Evolutionary conservation across 805 yeast genomes (phyloP).

Genomic region (Myxozyma nipponensis): DNA sequence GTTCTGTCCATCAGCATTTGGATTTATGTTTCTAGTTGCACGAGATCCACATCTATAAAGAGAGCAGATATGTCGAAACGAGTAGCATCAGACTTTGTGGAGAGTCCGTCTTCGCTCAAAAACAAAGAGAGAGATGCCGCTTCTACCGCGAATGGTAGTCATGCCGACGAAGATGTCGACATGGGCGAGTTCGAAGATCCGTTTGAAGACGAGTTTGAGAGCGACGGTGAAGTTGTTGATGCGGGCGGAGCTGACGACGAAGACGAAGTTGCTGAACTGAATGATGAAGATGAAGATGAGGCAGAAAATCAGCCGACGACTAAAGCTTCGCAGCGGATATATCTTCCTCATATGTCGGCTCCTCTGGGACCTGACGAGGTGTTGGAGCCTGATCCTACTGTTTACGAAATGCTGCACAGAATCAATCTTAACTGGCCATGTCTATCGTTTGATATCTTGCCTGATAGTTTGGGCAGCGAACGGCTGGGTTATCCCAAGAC

Average conservation of each 20-base stretch:
- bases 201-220: conserved; percentile 48
- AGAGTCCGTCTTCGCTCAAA: neutral
- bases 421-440: conserved; percentile 97
- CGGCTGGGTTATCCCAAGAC: conserved; percentile 89
- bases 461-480: conserved; percentile 81
- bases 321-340: conserved; percentile 48
- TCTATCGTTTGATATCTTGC: conserved; percentile 81
- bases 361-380: conserved; percentile 96
- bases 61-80: neutral
- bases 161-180: conserved; percentile 34
- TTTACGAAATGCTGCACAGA: conserved; percentile 93
- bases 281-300: conserved; percentile 73
- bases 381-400: conserved; percentile 92
- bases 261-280: conserved; percentile 69
- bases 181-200: conserved; percentile 61
- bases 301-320: conserved; percentile 44
- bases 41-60: no score
- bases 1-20: neutral
- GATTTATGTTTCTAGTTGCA: no score
- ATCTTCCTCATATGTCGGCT: conserved; percentile 81
- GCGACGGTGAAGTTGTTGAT: conserved; percentile 42
- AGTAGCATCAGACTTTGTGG: neutral
- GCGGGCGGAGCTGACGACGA: conserved; percentile 79
- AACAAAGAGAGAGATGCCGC: conserved; percentile 1
- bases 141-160: neutral